These are phyloP conservation scores for Amniculicola lignicola DNA, from an alignment of 495 filamentous ascomycete genomes.

Conservation along the genomic window DNA sequence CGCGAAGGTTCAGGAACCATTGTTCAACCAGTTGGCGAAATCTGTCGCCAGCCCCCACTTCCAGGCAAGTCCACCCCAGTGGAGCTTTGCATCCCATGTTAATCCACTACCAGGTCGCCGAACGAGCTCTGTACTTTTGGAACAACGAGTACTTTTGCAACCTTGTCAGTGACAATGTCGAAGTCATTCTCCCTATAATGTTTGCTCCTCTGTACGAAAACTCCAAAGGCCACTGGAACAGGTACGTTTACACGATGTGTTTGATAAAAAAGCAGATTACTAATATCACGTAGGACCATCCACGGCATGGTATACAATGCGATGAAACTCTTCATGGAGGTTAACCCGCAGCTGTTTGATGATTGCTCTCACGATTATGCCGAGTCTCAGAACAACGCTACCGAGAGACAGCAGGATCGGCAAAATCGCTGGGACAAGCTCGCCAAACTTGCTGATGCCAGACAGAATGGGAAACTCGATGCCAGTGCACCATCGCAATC, in stretches of 20 bases:
- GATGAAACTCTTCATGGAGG: conserved; percentile 99
- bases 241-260: conserved; percentile 55
- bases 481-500: conserved; percentile 41
- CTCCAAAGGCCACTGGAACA: conserved; percentile 98
- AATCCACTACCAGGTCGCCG: conserved; percentile 66
- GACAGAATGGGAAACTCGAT: conserved; percentile 54
- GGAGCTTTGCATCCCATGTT: not conserved
- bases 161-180: conserved; percentile 96
- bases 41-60: conserved; percentile 98
- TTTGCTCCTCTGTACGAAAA: conserved; percentile 98
- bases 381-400: conserved; percentile 88
- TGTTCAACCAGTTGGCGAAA: conserved; percentile 96
- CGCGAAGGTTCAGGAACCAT: conserved; percentile 93
- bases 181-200: conserved; percentile 98
- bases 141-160: conserved; percentile 99
- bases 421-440: conserved; percentile 84
- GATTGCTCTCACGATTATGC: conserved; percentile 98
- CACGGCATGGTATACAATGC: conserved; percentile 99
- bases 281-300: conserved; percentile 67
- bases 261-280: not conserved
- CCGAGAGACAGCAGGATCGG: conserved; percentile 69
- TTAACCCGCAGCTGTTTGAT: conserved; percentile 97
- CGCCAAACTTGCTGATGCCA: conserved; percentile 68
- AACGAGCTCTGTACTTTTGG: conserved; percentile 98
- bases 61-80: conserved; percentile 57